These are phyloP conservation scores for Avena eriantha DNA, from an alignment of 176 grass and related monocot genomes.

Conservation along the genomic window DNA sequence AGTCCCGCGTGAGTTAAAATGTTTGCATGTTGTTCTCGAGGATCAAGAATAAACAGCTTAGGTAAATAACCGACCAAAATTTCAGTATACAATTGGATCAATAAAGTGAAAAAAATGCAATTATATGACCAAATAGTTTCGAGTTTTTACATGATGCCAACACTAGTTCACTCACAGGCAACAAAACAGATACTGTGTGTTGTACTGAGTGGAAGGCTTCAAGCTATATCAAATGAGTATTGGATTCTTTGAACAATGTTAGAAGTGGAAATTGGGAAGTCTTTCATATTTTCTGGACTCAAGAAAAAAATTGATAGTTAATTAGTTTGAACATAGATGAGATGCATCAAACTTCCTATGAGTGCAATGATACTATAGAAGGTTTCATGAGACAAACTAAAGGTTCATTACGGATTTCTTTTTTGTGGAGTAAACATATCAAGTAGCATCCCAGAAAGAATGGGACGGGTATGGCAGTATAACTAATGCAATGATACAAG, in stretches of 20 bases:
- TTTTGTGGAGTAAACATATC: too few species aligned
- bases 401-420: too few species aligned
- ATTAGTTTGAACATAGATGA: background rate
- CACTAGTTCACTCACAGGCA: background rate
- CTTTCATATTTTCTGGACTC: background rate
- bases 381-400: too few species aligned
- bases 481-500: too few species aligned
- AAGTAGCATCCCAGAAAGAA: too few species aligned
- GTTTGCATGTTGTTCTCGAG: background rate
- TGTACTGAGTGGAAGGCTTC: background rate
- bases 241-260: background rate
- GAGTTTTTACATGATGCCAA: background rate
- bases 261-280: background rate
- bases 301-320: background rate
- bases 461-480: too few species aligned
- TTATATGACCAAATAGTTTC: background rate
- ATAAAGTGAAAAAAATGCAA: background rate
- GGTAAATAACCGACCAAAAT: background rate
- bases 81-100: conserved; percentile 11
- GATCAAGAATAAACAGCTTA: background rate
- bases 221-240: background rate
- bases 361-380: too few species aligned
- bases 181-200: background rate
- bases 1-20: background rate
- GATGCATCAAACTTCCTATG: background rate